Evolutionary conservation across 805 yeast species (phyloP).

Genomic region (Metschnikowia picachoensis): DNA sequence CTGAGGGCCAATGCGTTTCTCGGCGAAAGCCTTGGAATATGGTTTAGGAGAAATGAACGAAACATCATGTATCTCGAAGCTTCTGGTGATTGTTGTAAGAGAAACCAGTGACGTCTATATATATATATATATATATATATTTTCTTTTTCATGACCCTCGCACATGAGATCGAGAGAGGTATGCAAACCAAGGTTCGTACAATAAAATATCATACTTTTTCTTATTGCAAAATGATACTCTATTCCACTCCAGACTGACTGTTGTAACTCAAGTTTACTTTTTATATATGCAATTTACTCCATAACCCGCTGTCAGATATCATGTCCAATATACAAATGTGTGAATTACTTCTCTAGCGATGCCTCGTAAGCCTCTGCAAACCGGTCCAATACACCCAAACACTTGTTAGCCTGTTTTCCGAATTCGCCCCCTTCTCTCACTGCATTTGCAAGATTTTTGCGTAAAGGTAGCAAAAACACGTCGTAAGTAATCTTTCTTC

Average conservation of each 20-base stretch:
- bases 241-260: not conserved
- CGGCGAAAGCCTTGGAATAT: not conserved
- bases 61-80: not conserved
- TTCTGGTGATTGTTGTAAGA: too few species aligned
- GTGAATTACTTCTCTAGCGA: not conserved
- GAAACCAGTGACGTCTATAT: too few species aligned
- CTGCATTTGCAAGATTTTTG: constrained; percentile 46
- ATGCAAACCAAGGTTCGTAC: not conserved
- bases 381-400: constrained; percentile 13
- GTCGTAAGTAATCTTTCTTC: constrained; percentile 52
- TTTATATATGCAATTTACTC: not conserved
- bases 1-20: too few species aligned
- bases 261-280: not conserved
- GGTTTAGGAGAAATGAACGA: not conserved
- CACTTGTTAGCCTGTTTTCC: constrained; percentile 48
- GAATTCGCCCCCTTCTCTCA: constrained; percentile 71
- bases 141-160: too few species aligned
- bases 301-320: not conserved
- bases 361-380: constrained; percentile 8
- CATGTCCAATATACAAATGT: not conserved
- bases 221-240: too few species aligned
- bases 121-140: too few species aligned
- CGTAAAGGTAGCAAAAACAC: constrained; percentile 47
- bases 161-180: not conserved
- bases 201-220: not conserved